Evolutionary conservation across 2,329 filamentous ascomycete species (phyloP), one percentile per base, ranked within the genome.

Genomic region (Cordyceps tenuipes): DNA sequence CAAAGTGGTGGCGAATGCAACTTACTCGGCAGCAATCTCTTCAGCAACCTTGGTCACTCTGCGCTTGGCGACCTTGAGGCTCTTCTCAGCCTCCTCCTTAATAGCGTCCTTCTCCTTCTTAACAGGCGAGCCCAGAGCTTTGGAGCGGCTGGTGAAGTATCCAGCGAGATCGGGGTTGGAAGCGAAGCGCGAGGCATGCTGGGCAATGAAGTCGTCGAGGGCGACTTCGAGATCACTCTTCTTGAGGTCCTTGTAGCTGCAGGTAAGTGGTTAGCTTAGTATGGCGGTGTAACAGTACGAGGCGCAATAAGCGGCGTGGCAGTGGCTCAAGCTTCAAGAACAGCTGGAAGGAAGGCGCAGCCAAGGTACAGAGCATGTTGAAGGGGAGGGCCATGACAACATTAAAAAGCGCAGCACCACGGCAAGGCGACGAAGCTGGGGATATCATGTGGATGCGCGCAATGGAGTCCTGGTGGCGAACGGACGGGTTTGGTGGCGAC

Each of bases 181-280:
- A 57, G 81, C 78, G 70, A 89, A 87, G 63, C 79, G 80, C 64
- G 82, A 77, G 66, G 83, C 79, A 76, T 96, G 88, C 63, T 82
- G 79, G 65, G 84, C 80, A 50, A 96, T 82, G 73, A 85, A 86
- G 51, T 86, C 81, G 67, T 95, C 89, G 64, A 96, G 83, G 49
- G 82, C 82, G 62, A 81, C 73, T 69, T 93, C 90, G 62, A 97
- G 83, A 53, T 96, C 91, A 64, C 80, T 78, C 75, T 96, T 96
- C 73, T 88, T 89, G 64, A 87, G 76, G 60, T 80, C 78, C 65
- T 90, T 85, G 69, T 83, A 86, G 69, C 89, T 92, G 69, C 64
- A 26, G 48, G 39, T 9, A 19, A 23, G 12, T 29, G 31, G 59
- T 52, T 51, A 49, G 55, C 59, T 29, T 10, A 13, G n/a, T 13